phyloP scores from a whole-genome alignment of 371 early-diverging fungal species.

The Lichtheimia ornata region DNA sequence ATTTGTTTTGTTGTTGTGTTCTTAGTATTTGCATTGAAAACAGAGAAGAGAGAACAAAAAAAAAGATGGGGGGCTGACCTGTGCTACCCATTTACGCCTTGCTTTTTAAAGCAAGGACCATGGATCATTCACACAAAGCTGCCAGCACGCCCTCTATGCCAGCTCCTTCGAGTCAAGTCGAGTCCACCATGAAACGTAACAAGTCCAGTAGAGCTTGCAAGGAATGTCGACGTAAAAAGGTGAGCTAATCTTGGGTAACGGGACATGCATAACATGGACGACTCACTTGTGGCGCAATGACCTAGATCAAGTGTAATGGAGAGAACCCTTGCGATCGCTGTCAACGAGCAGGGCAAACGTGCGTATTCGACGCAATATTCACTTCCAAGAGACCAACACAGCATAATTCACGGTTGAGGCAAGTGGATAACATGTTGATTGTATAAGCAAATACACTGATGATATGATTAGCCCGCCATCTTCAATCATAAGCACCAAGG shows the following conservation, averaged over 20 bases:
- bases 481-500: neutral
- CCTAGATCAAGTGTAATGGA: slow-evolving; percentile 52
- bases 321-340: slow-evolving; percentile 49
- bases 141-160: no score
- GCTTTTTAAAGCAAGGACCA: neutral
- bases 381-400: slow-evolving; percentile 32
- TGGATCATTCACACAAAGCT: neutral
- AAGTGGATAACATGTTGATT: neutral
- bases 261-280: slow-evolving; percentile 6
- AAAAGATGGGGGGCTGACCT: neutral
- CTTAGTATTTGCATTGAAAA: neutral
- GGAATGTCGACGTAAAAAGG: slow-evolving; percentile 53
- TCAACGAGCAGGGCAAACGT: slow-evolving; percentile 35
- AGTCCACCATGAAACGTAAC: slow-evolving; percentile 23
- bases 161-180: neutral
- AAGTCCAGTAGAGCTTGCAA: slow-evolving; percentile 51
- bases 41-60: no score
- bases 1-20: neutral
- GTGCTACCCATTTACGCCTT: neutral
- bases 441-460: neutral
- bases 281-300: slow-evolving; percentile 37
- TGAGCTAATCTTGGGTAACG: slow-evolving; percentile 5
- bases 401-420: no score
- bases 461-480: neutral
- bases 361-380: slow-evolving; percentile 39